Percentiles rank a stretch among this genome's conserved stretches.
These are phyloP conservation scores for Aspergillus phoenicis DNA, from an alignment of 2,329 filamentous ascomycete genomes.

Conservation along the genomic window DNA sequence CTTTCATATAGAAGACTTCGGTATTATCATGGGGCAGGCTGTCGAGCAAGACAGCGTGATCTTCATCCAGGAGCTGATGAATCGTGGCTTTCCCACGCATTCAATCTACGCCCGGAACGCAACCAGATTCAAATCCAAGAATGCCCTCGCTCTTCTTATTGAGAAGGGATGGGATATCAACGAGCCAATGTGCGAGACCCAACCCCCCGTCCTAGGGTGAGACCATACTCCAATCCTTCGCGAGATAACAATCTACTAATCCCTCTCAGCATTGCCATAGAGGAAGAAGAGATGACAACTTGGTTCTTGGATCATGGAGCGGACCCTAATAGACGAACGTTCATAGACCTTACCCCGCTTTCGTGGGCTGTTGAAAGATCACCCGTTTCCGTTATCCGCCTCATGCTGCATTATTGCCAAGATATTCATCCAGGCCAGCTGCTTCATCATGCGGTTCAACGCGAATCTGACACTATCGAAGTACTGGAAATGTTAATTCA, in stretches of 20 bases:
- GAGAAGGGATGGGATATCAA: slow-evolving; percentile 29
- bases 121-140: slow-evolving; percentile 14
- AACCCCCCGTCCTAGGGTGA: slow-evolving; percentile 27
- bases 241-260: background rate
- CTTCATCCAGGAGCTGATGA: slow-evolving; percentile 23
- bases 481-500: slow-evolving; percentile 23
- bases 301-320: slow-evolving; percentile 33
- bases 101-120: slow-evolving; percentile 21
- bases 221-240: background rate
- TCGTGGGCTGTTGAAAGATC: slow-evolving; percentile 26
- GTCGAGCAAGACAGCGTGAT: slow-evolving; percentile 18
- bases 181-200: slow-evolving; percentile 20
- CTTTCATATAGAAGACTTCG: slow-evolving; percentile 24
- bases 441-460: slow-evolving; percentile 25
- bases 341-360: slow-evolving; percentile 28
- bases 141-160: slow-evolving; percentile 17
- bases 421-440: slow-evolving; percentile 27
- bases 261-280: slow-evolving; percentile 18
- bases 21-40: slow-evolving; percentile 23
- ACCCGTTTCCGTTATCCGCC: slow-evolving; percentile 22
- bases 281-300: slow-evolving; percentile 26
- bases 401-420: slow-evolving; percentile 23
- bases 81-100: slow-evolving; percentile 21
- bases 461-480: slow-evolving; percentile 17
- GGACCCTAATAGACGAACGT: slow-evolving; percentile 29